A percentile compares a stretch with the other conserved stretches of the same genome.
Evolutionary conservation across 352 stramenopile genomes (phyloP).

Genomic region (Chrysophaeum taylorii): DNA sequence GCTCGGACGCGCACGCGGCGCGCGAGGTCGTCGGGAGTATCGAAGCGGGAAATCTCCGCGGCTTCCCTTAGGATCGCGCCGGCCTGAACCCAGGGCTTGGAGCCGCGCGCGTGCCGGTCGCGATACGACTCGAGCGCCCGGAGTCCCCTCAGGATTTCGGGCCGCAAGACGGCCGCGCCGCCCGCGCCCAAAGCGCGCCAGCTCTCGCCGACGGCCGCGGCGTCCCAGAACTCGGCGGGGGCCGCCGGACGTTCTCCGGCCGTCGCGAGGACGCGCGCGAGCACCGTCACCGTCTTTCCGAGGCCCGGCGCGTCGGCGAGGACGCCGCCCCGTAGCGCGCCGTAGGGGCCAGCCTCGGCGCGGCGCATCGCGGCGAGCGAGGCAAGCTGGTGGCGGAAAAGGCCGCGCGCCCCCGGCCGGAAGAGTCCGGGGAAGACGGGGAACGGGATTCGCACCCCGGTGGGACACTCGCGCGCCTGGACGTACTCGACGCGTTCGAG

Average conservation of each 20-base stretch:
- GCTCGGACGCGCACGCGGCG: background rate
- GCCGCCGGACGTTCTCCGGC: constrained; percentile 28
- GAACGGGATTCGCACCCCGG: constrained; percentile 28
- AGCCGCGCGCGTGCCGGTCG: background rate
- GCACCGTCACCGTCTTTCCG: constrained; percentile 61
- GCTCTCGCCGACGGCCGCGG: constrained; percentile 26
- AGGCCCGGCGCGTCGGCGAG: constrained; percentile 60
- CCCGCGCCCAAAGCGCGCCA: constrained; percentile 20
- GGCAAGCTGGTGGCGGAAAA: constrained; percentile 45
- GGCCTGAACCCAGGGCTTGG: background rate
- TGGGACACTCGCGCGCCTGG: constrained; percentile 30
- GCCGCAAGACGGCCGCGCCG: background rate
- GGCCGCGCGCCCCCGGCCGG: constrained; percentile 25
- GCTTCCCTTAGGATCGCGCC: background rate
- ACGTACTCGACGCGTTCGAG: constrained; percentile 36
- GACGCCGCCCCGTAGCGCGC: constrained; percentile 45
- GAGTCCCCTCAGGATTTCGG: background rate
- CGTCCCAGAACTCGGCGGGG: constrained; percentile 42
- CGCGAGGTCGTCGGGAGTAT: background rate
- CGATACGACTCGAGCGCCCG: background rate
- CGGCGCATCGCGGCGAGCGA: constrained; percentile 38
- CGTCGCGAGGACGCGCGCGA: constrained; percentile 46
- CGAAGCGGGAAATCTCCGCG: background rate
- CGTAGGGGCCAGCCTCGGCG: constrained; percentile 31
- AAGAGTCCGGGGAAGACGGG: constrained; percentile 37